Base-by-base conservation (phyloP, 148 eudicot species). In the Rhododendron molle region DNA sequence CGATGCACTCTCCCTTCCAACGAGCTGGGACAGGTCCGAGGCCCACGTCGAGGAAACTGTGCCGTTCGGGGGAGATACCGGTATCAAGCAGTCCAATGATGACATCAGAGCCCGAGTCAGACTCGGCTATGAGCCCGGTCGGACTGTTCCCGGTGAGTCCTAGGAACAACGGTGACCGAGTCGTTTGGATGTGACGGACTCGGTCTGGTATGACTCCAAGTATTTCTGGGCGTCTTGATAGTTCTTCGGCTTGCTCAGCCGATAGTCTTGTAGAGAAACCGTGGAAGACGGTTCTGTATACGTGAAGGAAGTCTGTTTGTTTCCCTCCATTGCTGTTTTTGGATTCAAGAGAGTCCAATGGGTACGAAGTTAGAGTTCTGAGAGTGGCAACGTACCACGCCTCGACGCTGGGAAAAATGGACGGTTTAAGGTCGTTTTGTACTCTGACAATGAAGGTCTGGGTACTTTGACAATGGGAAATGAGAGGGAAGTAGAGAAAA, bases 71-170 rank as follows among this genome's bases (percentile, higher is more conserved):
- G 93, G 90, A 91, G 7, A 93, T 92, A 8, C 96, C 96, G 18
- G 96, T 94, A 67, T 96, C 98, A 0, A 96, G 73, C 2, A 96
- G 82, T 4, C 96, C 98, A n/a, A 94, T 87, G 0, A 94, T 87
- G 28, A 92, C 89, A 13, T 91, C 87, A 0, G 92, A 87, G 3
- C 91, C 90, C 0, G 86, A 87, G 79, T 89, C 88, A 14, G 91
- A 89, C 80, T 89, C 88, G 9, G 87, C 21, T 49, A 87, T 43
- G n/a, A 90, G 69, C 1, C 85, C 73, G 7, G 74, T 43, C 1
- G 90, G 88, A 2, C 84, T 74, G 1, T 5, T 58, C 4, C 13
- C 0, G 47, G 36, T 23, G 78, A 85, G 83, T 0, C 94, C 94
- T 9, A 92, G 86, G 43, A 92, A 92, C 34, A 49, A 23, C 5